Evolutionary conservation across 768 basidiomycete genomes (phyloP), one percentile per base, ranked within the genome.

Genomic region (Symmetrospora coprosmae): DNA sequence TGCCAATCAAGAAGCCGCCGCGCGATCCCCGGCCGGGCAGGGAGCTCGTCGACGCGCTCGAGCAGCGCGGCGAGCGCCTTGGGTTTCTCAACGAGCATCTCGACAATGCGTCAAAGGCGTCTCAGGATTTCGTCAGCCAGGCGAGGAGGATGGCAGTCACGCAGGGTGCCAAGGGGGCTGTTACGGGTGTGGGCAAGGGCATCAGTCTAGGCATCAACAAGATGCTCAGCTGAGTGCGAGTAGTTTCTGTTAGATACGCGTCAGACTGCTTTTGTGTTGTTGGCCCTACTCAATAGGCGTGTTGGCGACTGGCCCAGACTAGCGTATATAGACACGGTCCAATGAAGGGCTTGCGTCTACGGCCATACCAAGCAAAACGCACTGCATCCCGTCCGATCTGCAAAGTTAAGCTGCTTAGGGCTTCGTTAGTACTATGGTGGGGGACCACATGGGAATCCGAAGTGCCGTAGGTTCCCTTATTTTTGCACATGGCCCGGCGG

Each of bases 371-470:
- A 63, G 63, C 35, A 30, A 37, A 62, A 64, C 50, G 47, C 46
- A 61, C 62, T 51, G 49, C 61, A 64, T 64, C 64, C 81, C 75
- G 76, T 78, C 77, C 68, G 77, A 80, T 80, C 78, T 80, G 79
- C 74, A 77, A 73, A 80, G 78, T 80, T 77, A 79, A 80, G 72
- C 77, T 75, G 76, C 74, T 78, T 78, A 77, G 77, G 74, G 76
- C 78, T 75, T 71, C 78, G 79, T 78, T 78, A 79, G 78, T 80
- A 79, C 78, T 77, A 79, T 73, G 76, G 78, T 79, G 77, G 78
- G 79, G 79, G 78, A 79, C 78, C 79, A 80, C 75, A 74, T 73
- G 76, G 79, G 78, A 79, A 76, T 77, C 75, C 76, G 76, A 66
- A 74, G 74, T 76, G 77, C 75, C 75, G 74, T 76, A 74, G 75